phyloP scores from a whole-genome alignment of 1,139 yeast genomes.

The Magnusiomyces sp. region DNA sequence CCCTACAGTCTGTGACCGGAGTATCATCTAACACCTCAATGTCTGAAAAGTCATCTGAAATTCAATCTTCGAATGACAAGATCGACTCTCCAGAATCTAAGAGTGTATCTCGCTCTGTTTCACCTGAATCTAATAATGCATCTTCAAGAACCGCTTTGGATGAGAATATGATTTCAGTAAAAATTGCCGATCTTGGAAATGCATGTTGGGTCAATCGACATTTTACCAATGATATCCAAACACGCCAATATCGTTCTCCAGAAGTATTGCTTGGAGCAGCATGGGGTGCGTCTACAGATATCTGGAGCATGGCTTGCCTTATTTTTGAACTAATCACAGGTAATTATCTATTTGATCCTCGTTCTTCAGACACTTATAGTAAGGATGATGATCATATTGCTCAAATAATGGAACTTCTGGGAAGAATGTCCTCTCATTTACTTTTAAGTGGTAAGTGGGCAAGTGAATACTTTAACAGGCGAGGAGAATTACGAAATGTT shows the following conservation, averaged over 20 bases:
- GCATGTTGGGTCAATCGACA: constrained; percentile 70
- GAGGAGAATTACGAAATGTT: constrained; percentile 49
- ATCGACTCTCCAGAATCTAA: too few relatives aligned
- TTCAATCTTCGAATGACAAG: too few relatives aligned
- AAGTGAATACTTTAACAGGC: constrained; percentile 45
- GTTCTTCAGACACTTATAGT: constrained; percentile 49
- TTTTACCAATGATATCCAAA: constrained; percentile 77
- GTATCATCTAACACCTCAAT: not conserved
- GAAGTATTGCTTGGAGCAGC: constrained; percentile 59
- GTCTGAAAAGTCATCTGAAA: too few relatives aligned
- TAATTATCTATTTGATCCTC: constrained; percentile 79
- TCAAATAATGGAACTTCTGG: constrained; percentile 68
- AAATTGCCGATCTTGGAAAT: constrained; percentile 80
- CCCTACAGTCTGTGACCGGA: constrained; percentile 3
- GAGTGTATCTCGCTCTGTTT: constrained; percentile 12
- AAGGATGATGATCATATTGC: constrained; percentile 86
- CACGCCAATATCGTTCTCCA: constrained; percentile 79
- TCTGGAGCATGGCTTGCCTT: constrained; percentile 80
- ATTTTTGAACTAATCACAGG: constrained; percentile 76
- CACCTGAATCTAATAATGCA: constrained; percentile 8
- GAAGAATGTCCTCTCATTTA: constrained; percentile 47
- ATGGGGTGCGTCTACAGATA: constrained; percentile 82
- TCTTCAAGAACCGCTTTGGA: constrained; percentile 23
- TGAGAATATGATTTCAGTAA: constrained; percentile 41
- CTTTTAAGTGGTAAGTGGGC: constrained; percentile 48